These are phyloP conservation scores for Auricularia auricula-judae DNA, from an alignment of 768 basidiomycete genomes.

Conservation along the genomic window DNA sequence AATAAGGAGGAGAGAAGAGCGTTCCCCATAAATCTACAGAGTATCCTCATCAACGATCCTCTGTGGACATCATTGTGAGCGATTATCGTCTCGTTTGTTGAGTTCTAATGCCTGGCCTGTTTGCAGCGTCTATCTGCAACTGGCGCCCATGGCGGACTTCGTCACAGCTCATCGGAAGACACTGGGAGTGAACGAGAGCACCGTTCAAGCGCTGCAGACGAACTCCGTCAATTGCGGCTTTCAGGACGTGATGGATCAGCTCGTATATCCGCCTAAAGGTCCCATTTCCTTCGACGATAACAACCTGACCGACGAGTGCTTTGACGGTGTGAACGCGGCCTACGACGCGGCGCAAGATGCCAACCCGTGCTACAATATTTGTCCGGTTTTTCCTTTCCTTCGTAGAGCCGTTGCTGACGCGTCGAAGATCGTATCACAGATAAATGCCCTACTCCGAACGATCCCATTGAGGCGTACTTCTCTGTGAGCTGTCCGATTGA, in stretches of 20 bases:
- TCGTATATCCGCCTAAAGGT: background rate
- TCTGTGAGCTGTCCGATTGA: background rate
- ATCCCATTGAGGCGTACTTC: conserved; percentile 2
- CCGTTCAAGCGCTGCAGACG: background rate
- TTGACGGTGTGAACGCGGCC: background rate
- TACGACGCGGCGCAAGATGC: background rate
- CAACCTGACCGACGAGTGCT: background rate
- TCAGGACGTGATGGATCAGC: background rate
- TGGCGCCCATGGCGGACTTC: background rate
- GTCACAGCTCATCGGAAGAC: background rate
- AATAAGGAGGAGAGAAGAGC: conserved; percentile 2
- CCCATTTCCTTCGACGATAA: background rate
- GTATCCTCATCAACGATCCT: conserved; percentile 10
- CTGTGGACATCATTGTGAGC: background rate
- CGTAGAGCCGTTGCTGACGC: background rate
- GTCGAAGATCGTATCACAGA: background rate
- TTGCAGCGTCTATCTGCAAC: background rate
- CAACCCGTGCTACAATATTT: background rate
- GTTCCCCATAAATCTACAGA: conserved; percentile 4
- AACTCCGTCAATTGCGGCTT: background rate
- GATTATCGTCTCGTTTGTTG: conserved; percentile 1
- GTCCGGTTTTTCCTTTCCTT: background rate
- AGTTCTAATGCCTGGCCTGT: no score
- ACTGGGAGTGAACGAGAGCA: background rate
- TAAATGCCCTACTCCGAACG: background rate